Conservation (phyloP, 1,139 yeast species). For the Geotrichum carabidarum region DNA sequence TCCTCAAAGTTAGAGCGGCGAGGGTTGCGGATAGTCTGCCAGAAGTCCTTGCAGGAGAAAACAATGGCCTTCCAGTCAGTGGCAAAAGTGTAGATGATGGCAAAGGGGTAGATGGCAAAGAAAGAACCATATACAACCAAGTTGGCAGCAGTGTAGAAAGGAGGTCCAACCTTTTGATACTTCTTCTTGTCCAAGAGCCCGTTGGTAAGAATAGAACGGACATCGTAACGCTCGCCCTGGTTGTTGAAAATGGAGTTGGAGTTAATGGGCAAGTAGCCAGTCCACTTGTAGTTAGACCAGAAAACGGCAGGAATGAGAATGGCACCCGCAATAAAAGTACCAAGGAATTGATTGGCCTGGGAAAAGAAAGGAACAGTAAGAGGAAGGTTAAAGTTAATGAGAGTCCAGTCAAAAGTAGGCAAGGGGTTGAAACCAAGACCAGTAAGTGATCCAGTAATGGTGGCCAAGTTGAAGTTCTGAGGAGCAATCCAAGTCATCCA, state of each 20-base stretch:
- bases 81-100: conserved; percentile 26
- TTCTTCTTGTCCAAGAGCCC: conserved; percentile 35
- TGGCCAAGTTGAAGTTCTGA: conserved; percentile 48
- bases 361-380: conserved; percentile 48
- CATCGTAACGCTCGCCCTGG: conserved; percentile 44
- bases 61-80: conserved; percentile 26
- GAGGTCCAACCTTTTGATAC: conserved; percentile 44
- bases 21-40: conserved; percentile 34
- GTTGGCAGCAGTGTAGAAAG: conserved; percentile 43
- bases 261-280: conserved; percentile 54
- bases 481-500: conserved; percentile 64
- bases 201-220: conserved; percentile 42
- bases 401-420: conserved; percentile 44
- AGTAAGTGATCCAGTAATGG: conserved; percentile 46
- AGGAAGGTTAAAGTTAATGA: conserved; percentile 39
- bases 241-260: conserved; percentile 47
- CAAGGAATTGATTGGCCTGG: conserved; percentile 42
- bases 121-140: conserved; percentile 37
- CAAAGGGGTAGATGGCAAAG: conserved; percentile 33
- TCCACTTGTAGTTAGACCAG: conserved; percentile 49
- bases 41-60: conserved; percentile 20
- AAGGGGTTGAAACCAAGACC: conserved; percentile 59
- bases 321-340: conserved; percentile 43
- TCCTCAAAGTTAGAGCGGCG: conserved; percentile 34
- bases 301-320: conserved; percentile 44